Evolutionary conservation across 768 basidiomycete species (phyloP), one percentile per base, ranked within the genome.

Genomic region (Pholiota conissans): DNA sequence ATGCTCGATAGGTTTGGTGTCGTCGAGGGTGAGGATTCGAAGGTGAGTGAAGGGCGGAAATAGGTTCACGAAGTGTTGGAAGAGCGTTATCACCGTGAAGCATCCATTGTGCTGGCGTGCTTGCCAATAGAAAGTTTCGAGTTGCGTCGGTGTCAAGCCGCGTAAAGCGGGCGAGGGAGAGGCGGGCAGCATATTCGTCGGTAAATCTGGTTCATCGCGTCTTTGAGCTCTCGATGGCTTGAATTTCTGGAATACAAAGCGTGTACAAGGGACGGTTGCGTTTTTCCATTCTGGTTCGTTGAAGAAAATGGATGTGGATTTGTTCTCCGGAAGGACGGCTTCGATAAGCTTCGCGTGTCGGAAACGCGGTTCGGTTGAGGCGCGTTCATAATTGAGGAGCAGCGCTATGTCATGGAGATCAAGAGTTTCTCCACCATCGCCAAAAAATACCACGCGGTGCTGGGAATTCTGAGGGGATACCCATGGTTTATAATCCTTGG

Each of bases 371-470:
- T 67, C 66, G 3, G 62, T 64, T 4, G 58, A 52, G 0, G 52
- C 66, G 16, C 66, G 62, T 48, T 67, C 66, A 47, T 67, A 67
- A 49, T 62, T 67, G 14, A 67, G 58, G 11, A 67, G 55, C 22
- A 67, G 63, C 34, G 64, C 56, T 24, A 67, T 51, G 29, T 65
- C 66, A 50, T 67, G 55, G 7, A 67, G 57, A 32, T 67, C 64
- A n/a, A 65, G n/a, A n/a, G n/a, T n/a, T n/a, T n/a, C n/a, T n/a
- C n/a, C n/a, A n/a, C n/a, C n/a, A n/a, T n/a, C n/a, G n/a, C n/a
- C n/a, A n/a, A n/a, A n/a, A n/a, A n/a, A n/a, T n/a, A n/a, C n/a
- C n/a, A n/a, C n/a, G n/a, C n/a, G n/a, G n/a, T n/a, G n/a, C n/a
- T n/a, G n/a, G n/a, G n/a, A n/a, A n/a, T n/a, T n/a, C n/a, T n/a